Percentiles rank a stretch among this genome's conserved stretches.
Conservation (phyloP, 169 alveolate species). For the Plasmodium vinckei region DNA sequence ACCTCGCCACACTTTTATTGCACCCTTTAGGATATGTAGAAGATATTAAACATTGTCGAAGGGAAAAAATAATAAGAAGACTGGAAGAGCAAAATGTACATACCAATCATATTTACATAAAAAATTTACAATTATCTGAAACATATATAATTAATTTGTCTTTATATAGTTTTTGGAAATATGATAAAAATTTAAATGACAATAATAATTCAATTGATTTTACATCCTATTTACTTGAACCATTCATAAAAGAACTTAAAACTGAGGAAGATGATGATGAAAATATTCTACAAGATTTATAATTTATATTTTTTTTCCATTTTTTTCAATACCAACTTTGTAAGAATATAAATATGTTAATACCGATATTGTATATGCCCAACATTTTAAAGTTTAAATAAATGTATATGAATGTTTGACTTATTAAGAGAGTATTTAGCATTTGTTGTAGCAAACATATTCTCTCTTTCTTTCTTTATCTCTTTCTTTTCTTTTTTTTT, state of each 20-base stretch:
- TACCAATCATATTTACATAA: slow-evolving; percentile 51
- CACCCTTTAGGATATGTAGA: slow-evolving; percentile 69
- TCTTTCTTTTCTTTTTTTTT: too few species aligned
- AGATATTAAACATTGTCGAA: slow-evolving; percentile 73
- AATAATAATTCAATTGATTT: slow-evolving; percentile 36
- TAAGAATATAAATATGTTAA: neutral
- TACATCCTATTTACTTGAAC: slow-evolving; percentile 72
- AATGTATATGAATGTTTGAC: too few species aligned
- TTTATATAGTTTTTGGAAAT: slow-evolving; percentile 74
- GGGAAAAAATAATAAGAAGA: slow-evolving; percentile 61
- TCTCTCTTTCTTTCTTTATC: too few species aligned
- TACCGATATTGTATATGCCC: too few species aligned
- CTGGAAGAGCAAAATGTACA: slow-evolving; percentile 67
- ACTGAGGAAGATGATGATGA: slow-evolving; percentile 31
- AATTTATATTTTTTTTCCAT: neutral
- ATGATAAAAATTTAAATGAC: slow-evolving; percentile 50
- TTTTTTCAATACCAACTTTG: neutral
- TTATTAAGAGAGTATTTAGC: too few species aligned
- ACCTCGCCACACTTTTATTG: neutral
- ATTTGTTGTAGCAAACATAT: too few species aligned
- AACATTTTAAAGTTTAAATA: too few species aligned
- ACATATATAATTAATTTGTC: slow-evolving; percentile 64
- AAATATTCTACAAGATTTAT: slow-evolving; percentile 63
- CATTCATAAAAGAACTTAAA: slow-evolving; percentile 44
- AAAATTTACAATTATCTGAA: slow-evolving; percentile 64